phyloP scores from a whole-genome alignment of 352 stramenopile species.

The Pythium brassicae region DNA sequence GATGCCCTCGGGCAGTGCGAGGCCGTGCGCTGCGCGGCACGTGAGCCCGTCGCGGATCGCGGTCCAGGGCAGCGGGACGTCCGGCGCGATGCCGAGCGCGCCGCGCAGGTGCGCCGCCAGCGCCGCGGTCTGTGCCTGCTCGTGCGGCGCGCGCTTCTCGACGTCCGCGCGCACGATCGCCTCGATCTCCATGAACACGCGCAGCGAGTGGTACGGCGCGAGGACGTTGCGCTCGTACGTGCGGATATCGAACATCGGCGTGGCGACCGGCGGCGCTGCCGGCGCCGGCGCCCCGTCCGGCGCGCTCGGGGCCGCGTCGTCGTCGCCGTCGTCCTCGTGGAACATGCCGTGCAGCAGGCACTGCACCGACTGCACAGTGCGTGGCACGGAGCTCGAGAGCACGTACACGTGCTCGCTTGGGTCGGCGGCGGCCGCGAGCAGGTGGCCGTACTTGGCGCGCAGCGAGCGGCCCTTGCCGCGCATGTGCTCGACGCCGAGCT shows the following conservation, averaged over 20 bases:
- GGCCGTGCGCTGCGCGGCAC: conserved; percentile 51
- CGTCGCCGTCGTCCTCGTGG: conserved; percentile 23
- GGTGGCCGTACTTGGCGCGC: conserved; percentile 35
- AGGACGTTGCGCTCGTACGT: conserved; percentile 66
- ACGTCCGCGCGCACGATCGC: conserved; percentile 59
- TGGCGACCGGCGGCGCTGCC: too few relatives aligned
- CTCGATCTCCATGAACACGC: conserved; percentile 75
- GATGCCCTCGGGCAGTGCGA: conserved; percentile 66
- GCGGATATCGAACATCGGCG: conserved; percentile 48
- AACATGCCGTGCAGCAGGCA: conserved; percentile 73
- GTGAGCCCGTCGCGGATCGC: conserved; percentile 64
- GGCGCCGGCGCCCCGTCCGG: background rate
- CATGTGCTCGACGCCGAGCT: conserved; percentile 72
- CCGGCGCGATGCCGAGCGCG: conserved; percentile 38
- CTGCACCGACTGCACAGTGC: conserved; percentile 76
- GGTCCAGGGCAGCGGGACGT: conserved; percentile 64
- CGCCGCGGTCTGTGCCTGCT: conserved; percentile 31
- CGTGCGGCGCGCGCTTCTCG: conserved; percentile 13
- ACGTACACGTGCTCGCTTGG: conserved; percentile 61
- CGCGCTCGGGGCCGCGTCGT: too few relatives aligned
- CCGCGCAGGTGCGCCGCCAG: conserved; percentile 30
- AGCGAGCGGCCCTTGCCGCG: conserved; percentile 48
- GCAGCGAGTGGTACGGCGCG: conserved; percentile 49
- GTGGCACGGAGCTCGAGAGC: conserved; percentile 69
- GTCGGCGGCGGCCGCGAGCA: conserved; percentile 25